phyloP scores from a whole-genome alignment of 1,284 basidiomycete genomes.

The Cryptococcus maquisensis region DNA sequence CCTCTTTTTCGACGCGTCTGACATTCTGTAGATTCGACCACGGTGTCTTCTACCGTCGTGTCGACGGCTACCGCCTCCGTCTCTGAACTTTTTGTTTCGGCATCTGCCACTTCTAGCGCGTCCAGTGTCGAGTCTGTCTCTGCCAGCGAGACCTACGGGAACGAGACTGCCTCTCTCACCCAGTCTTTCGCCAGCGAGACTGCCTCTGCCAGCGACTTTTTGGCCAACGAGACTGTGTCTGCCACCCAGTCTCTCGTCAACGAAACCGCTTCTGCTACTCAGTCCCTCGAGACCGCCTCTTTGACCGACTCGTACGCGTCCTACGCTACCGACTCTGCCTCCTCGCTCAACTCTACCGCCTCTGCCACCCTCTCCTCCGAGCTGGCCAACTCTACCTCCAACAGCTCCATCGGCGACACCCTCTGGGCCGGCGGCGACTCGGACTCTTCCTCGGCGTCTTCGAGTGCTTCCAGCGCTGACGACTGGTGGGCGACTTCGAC shows the following conservation, averaged over 20 bases:
- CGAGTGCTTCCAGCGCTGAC: neutral
- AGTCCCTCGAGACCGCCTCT: too few relatives aligned
- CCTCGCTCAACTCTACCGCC: slow-evolving; percentile 2
- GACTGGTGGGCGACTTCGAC: neutral
- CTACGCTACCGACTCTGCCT: slow-evolving; percentile 1
- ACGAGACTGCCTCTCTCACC: slow-evolving; percentile 2
- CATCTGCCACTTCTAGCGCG: slow-evolving; percentile 2
- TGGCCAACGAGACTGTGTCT: slow-evolving; percentile 1
- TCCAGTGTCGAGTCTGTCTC: slow-evolving; percentile 1
- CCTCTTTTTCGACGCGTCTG: neutral
- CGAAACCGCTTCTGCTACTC: slow-evolving; percentile 6
- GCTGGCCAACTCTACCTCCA: slow-evolving; percentile 10
- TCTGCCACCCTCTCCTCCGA: slow-evolving; percentile 10
- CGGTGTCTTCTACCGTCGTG: neutral
- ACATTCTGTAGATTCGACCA: neutral
- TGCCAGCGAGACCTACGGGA: neutral
- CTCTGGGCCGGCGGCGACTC: too few relatives aligned
- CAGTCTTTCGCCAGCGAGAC: neutral
- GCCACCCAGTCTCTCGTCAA: slow-evolving; percentile 4
- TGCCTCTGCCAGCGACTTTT: slow-evolving; percentile 1
- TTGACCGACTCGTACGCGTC: neutral
- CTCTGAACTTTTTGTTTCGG: neutral
- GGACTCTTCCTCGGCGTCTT: neutral
- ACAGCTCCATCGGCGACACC: slow-evolving; percentile 14
- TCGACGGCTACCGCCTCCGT: slow-evolving; percentile 3